Evolutionary conservation across 2,329 filamentous ascomycete genomes (phyloP), one percentile per base, ranked within the genome.

Genomic region (Ceratocystis papillata): DNA sequence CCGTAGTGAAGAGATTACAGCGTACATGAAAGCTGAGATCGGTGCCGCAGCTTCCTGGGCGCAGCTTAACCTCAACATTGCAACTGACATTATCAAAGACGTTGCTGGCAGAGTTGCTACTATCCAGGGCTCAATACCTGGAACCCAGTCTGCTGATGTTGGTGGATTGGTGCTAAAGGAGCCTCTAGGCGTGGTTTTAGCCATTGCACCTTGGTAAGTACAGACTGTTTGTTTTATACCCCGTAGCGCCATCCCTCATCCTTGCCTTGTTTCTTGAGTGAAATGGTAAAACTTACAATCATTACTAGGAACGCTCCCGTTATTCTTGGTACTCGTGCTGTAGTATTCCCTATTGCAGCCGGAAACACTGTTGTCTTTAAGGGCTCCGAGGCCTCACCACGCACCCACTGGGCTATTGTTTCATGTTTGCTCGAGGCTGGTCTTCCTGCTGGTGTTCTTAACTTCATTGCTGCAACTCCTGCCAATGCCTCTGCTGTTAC

Each of bases 321-420:
- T 68, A 79, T 84, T 67, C 76, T 86, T 10, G 81, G 80, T 20
- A 72, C 79, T 30, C 77, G 83, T 55, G 74, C 80, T 3, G 80
- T 89, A 25, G 75, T 80, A 8, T 83, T 81, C 69, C 85, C 90
- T 2, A 78, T 94, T 2, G 90, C 90, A 1, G 84, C 83, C 0
- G 89, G 89, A n/a, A 92, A 92, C 74, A 90, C 88, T 0, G 81
- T 83, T 20, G 79, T 93, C 12, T 76, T 92, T 68, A 93, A 92
- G 74, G 87, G 82, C 1, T 83, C 85, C 3, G 89, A 93, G 73
- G 71, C 84, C 7, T 81, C 83, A 1, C 89, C 89, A 0, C 82
- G 82, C 62, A 83, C 79, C 46, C 82, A 85, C 71, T 84, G 81
- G 77, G 80, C 79, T 2, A 78, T 93, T 50, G 84, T 79, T 5